Base-by-base conservation (phyloP, 768 basidiomycete genomes). In the Antrodiella citrinella region DNA sequence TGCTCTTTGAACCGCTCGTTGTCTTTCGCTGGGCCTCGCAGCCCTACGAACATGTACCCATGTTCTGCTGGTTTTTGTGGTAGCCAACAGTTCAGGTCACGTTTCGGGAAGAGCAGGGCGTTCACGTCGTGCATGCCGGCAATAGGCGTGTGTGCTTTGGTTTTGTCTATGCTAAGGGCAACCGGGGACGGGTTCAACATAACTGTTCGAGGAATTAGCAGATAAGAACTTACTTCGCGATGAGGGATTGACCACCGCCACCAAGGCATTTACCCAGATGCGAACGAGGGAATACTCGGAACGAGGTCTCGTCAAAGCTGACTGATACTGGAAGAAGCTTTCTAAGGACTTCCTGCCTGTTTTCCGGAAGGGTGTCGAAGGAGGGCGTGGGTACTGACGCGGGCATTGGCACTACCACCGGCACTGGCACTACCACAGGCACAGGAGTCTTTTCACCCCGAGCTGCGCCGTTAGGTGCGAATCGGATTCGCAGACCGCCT, bases 11-110 rank as follows among this genome's bases (percentile, higher is more conserved):
- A 78, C 4, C 68, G 67, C 38, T 69, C 62, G 40, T 66, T 63
- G 39, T 79, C 77, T 39, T 53, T 53, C 3, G 13, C 51, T 4
- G 51, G 45, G 4, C 62, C 68, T 7, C 72, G 73, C 47, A 78
- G 65, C 15, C 76, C 78, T 22, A 80, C 75, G 43, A 79, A 78
- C 63, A 81, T 74, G 55, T 71, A 81, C 1, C 77, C 78, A 51
- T 78, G 74, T 47, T 72, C 59, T 7, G 77, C 78, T 9, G 76
- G 74, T 1, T 49, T 57, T 4, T 64, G 59, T 2, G 78, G 78
- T 42, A 73, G 74, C 79, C 78, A 81, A 10, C 75, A 74, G 50
- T 79, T 80, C 45, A 73, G 71, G 44, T 73, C 70, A 15, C 75
- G 59, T 25, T 76, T 72, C 2, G 77, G 78, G 47, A 75, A 77